These are phyloP conservation scores for Lophiostoma macrostomum DNA, from an alignment of 495 filamentous ascomycete genomes.

Conservation along the genomic window DNA sequence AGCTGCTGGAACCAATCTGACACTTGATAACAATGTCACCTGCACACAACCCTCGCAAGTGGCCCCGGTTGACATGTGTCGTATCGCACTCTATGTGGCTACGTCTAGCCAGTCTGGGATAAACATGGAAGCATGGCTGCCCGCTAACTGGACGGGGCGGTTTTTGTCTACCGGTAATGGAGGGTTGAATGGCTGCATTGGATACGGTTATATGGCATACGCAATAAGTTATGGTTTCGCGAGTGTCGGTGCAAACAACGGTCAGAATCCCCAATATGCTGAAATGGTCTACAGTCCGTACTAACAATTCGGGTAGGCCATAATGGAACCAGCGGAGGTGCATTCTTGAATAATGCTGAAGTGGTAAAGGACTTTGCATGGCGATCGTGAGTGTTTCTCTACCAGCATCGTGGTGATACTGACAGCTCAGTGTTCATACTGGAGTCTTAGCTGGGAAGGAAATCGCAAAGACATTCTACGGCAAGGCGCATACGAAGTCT, in stretches of 20 bases:
- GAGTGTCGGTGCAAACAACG: conserved; percentile 46
- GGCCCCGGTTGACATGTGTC: conserved; percentile 51
- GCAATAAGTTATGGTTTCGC: conserved; percentile 51
- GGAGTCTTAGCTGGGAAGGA: conserved; percentile 44
- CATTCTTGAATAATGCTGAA: conserved; percentile 52
- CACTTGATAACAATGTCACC: conserved; percentile 47
- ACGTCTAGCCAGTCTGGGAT: conserved; percentile 55
- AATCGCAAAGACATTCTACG: conserved; percentile 50
- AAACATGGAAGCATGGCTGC: conserved; percentile 59
- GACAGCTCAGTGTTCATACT: conserved; percentile 27
- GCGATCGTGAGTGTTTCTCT: conserved; percentile 35
- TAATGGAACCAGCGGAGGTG: conserved; percentile 50
- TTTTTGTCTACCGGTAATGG: conserved; percentile 39
- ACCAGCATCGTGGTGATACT: conserved; percentile 9
- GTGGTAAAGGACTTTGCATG: conserved; percentile 52
- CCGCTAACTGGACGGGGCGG: conserved; percentile 40
- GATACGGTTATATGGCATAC: conserved; percentile 37
- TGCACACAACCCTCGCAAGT: conserved; percentile 46
- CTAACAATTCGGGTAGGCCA: too few relatives aligned
- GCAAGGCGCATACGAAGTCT: conserved; percentile 45
- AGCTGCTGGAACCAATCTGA: conserved; percentile 48
- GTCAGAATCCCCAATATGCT: too few relatives aligned
- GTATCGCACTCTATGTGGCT: conserved; percentile 53
- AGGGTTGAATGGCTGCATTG: conserved; percentile 35
- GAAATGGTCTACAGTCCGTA: too few relatives aligned